Conservation (phyloP, 2,329 filamentous ascomycete genomes). For the Teratosphaeria pseudoeucalypti region DNA sequence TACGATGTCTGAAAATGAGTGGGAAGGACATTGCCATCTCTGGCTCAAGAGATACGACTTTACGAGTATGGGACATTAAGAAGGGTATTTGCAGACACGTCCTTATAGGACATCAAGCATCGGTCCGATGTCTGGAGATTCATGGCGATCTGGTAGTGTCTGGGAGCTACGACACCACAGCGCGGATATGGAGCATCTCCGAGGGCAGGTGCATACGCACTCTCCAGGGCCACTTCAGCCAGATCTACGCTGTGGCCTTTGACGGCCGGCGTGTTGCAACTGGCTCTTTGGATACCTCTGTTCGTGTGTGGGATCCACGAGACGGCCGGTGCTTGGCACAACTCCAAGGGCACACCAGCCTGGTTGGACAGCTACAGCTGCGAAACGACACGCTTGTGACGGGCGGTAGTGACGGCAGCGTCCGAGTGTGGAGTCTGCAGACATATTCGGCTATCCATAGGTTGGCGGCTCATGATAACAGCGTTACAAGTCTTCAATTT, state of each 20-base stretch:
- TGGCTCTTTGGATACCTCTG: conserved; percentile 90
- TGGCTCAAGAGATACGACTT: conserved; percentile 85
- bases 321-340: conserved; percentile 67
- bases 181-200: conserved; percentile 94
- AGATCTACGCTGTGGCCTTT: conserved; percentile 97
- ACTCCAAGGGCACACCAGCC: conserved; percentile 89
- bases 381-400: conserved; percentile 90
- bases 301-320: conserved; percentile 75
- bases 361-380: conserved; percentile 95
- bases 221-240: conserved; percentile 88
- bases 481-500: conserved; percentile 93
- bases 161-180: conserved; percentile 94
- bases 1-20: conserved; percentile 95
- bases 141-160: conserved; percentile 96
- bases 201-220: conserved; percentile 87
- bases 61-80: conserved; percentile 88
- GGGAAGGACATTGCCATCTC: conserved; percentile 91
- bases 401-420: conserved; percentile 89
- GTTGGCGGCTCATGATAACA: conserved; percentile 93
- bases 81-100: conserved; percentile 85
- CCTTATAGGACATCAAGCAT: conserved; percentile 87
- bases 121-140: conserved; percentile 88
- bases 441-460: conserved; percentile 88
- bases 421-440: conserved; percentile 89
- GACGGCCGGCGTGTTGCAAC: conserved; percentile 90